These are phyloP conservation scores for Begonia fuchsioides DNA, from an alignment of 306 rosid genomes.

Conservation along the genomic window DNA sequence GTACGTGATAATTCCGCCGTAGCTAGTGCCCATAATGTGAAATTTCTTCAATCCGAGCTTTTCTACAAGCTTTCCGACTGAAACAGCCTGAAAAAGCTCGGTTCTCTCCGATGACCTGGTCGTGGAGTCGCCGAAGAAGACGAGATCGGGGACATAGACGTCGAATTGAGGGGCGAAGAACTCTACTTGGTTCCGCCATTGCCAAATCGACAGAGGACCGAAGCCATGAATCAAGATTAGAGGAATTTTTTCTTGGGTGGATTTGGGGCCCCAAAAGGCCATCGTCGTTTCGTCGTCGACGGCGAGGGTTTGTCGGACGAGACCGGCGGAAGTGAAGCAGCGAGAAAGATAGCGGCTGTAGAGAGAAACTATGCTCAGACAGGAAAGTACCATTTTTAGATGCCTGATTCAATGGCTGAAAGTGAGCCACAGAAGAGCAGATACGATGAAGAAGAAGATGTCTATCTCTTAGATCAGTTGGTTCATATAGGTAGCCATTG, in stretches of 20 bases:
- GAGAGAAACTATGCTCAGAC: conserved; percentile 37
- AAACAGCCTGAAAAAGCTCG: conserved; percentile 54
- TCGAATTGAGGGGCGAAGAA: conserved; percentile 42
- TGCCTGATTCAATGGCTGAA: no score
- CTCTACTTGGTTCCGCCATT: conserved; percentile 74
- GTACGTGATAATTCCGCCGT: conserved; percentile 80
- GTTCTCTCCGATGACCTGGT: conserved; percentile 36
- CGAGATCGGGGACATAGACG: conserved; percentile 63
- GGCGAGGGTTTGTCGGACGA: conserved; percentile 21
- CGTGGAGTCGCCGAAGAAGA: conserved; percentile 68
- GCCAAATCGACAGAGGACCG: conserved; percentile 68
- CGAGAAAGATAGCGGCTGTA: conserved; percentile 57
- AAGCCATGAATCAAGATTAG: conserved; percentile 72
- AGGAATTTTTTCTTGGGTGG: conserved; percentile 23
- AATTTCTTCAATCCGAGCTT: conserved; percentile 26
- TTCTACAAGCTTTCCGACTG: conserved; percentile 46
- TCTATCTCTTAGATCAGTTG: no score
- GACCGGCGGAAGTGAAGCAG: conserved; percentile 52
- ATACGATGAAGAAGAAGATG: no score
- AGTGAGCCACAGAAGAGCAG: no score
- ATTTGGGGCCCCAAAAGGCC: conserved; percentile 57
- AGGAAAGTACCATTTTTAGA: conserved; percentile 35
- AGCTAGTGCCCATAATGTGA: conserved; percentile 65
- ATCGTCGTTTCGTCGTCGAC: conserved; percentile 45
- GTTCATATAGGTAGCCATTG: no score